phyloP scores from a whole-genome alignment of 257 asterid genomes.

The Gentiana straminea region DNA sequence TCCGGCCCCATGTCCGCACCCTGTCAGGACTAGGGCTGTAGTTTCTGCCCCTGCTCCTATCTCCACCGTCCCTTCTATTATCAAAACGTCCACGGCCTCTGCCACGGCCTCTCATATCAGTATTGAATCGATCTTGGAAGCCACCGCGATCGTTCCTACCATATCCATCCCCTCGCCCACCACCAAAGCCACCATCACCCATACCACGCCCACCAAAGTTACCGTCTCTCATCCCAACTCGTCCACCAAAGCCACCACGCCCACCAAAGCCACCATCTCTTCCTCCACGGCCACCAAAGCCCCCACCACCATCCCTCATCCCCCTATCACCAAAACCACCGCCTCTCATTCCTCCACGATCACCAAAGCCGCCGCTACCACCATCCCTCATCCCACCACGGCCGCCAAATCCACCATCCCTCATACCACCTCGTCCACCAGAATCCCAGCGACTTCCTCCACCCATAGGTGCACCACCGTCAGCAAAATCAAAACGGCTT shows the following conservation, averaged over 20 bases:
- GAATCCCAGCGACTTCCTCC: slow-evolving; percentile 61
- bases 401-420: slow-evolving; percentile 54
- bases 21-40: slow-evolving; percentile 62
- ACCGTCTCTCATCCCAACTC: slow-evolving; percentile 46
- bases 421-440: slow-evolving; percentile 63
- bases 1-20: slow-evolving; percentile 65
- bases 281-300: slow-evolving; percentile 50
- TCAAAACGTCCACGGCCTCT: slow-evolving; percentile 70
- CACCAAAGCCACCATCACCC: slow-evolving; percentile 44
- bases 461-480: slow-evolving; percentile 23
- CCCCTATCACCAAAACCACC: slow-evolving; percentile 54
- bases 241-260: slow-evolving; percentile 43
- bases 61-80: slow-evolving; percentile 48
- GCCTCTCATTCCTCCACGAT: slow-evolving; percentile 30
- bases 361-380: slow-evolving; percentile 25
- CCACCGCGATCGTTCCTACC: slow-evolving; percentile 63
- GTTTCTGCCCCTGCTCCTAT: slow-evolving; percentile 63
- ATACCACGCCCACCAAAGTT: slow-evolving; percentile 50
- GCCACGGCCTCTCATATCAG: slow-evolving; percentile 57
- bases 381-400: slow-evolving; percentile 59
- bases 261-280: slow-evolving; percentile 54
- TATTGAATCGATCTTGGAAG: slow-evolving; percentile 33
- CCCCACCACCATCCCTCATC: slow-evolving; percentile 60
- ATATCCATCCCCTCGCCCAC: slow-evolving; percentile 45
- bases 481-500: slow-evolving; percentile 48